Evolutionary conservation across 148 eudicot genomes (phyloP).

Genomic region (Mesembryanthemum crystallinum): DNA sequence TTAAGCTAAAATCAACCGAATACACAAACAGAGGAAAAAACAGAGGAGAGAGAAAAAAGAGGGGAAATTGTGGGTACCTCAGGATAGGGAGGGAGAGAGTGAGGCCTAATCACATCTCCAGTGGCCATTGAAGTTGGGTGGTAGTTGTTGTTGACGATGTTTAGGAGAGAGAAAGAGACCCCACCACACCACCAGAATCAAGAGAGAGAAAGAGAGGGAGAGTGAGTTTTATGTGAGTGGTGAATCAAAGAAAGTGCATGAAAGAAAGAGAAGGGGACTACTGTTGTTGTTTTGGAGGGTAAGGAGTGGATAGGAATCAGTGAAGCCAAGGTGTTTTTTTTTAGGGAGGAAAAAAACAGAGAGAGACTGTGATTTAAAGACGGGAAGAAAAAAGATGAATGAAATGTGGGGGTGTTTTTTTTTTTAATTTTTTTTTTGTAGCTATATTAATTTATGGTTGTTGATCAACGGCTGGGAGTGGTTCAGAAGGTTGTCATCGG

Average conservation of each 20-base stretch:
- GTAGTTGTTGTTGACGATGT: constrained; percentile 17
- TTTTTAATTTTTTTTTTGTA: neutral
- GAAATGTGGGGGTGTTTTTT: neutral
- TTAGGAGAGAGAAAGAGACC: constrained; percentile 24
- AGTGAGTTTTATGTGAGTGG: neutral
- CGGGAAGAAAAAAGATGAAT: neutral
- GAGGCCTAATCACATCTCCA: constrained; percentile 26
- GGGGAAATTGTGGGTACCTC: constrained; percentile 24
- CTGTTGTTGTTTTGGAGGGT: neutral
- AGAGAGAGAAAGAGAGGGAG: constrained; percentile 7
- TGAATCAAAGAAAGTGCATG: neutral
- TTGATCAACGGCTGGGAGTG: constrained; percentile 5
- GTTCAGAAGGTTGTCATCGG: neutral
- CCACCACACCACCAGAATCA: constrained; percentile 20
- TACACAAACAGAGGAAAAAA: neutral
- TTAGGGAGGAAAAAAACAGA: constrained; percentile 2
- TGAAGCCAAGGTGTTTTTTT: neutral
- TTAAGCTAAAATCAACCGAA: neutral
- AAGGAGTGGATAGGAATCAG: neutral
- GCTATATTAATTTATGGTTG: too few species aligned
- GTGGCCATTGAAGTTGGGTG: constrained; percentile 32
- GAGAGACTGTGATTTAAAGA: constrained; percentile 17
- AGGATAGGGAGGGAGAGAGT: constrained; percentile 39
- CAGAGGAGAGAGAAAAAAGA: neutral
- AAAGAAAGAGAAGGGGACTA: neutral